Conservation (phyloP, 305 asterid genomes). For the Fraxinus xanthoxyloides region DNA sequence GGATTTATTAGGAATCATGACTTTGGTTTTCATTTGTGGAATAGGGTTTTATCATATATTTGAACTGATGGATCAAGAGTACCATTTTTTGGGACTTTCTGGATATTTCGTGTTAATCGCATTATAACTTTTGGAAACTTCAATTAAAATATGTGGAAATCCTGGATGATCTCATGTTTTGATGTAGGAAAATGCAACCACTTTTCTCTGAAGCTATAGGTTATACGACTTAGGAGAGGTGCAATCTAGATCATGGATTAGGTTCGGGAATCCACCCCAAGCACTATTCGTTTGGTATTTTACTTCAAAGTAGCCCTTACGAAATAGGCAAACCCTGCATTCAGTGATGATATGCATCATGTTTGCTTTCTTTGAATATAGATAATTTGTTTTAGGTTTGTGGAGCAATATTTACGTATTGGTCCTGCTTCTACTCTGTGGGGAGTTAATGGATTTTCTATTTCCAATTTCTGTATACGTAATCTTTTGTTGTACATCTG, state of each 20-base stretch:
- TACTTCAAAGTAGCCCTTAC: neutral
- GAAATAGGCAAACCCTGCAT: neutral
- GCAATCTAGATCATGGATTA: neutral
- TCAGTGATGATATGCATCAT: neutral
- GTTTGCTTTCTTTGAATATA: neutral
- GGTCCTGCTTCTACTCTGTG: neutral
- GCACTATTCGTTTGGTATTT: neutral
- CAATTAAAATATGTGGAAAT: neutral
- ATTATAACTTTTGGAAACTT: neutral
- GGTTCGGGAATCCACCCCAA: neutral
- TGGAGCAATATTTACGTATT: neutral
- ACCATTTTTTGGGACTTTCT: conserved; percentile 2
- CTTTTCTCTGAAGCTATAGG: neutral
- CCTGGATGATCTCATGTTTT: neutral
- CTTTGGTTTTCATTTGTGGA: conserved; percentile 7
- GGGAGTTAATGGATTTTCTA: neutral
- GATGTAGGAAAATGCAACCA: neutral
- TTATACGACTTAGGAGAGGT: neutral
- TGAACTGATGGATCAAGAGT: neutral
- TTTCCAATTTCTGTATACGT: neutral
- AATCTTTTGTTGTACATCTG: neutral
- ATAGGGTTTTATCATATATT: neutral
- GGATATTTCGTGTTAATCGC: neutral
- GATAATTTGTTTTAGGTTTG: conserved; percentile 3
- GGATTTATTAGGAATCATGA: neutral